A percentile compares a stretch with the other conserved stretches of the same genome.
Conservation (phyloP, 495 filamentous ascomycete genomes). For the Astrocystis sublimbata region DNA sequence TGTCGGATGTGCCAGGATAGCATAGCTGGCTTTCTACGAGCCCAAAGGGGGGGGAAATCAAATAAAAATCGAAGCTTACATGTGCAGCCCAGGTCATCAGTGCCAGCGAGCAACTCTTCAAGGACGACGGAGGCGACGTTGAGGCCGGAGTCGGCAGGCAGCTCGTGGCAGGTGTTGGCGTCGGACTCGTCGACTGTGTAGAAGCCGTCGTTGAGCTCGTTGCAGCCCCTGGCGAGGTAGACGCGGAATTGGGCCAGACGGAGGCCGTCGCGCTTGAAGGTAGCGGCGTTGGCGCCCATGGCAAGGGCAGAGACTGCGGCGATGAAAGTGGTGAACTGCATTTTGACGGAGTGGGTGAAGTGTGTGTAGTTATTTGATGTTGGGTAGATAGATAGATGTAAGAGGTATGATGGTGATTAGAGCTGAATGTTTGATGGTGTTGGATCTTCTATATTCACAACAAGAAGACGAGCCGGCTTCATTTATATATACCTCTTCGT, state of each 20-base stretch:
- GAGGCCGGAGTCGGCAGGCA: conserved; percentile 1
- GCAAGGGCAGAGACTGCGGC: conserved; percentile 22
- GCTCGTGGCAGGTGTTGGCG: conserved; percentile 22
- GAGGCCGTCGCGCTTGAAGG: conserved; percentile 22
- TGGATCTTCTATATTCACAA: not conserved
- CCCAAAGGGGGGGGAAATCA: not conserved
- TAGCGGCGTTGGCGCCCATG: conserved; percentile 23
- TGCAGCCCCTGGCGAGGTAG: conserved; percentile 27
- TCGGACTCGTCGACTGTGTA: conserved; percentile 30
- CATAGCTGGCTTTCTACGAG: too few relatives aligned
- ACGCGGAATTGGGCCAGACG: conserved; percentile 33
- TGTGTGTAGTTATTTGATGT: not conserved
- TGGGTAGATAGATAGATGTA: not conserved
- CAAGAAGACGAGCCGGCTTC: not conserved
- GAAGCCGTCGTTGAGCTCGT: conserved; percentile 30
- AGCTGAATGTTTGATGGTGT: not conserved
- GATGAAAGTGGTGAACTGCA: conserved; percentile 33
- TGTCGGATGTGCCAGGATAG: too few relatives aligned
- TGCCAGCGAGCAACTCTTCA: conserved; percentile 13
- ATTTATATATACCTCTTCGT: not conserved
- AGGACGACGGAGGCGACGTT: conserved; percentile 22
- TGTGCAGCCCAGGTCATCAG: conserved; percentile 24
- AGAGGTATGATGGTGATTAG: not conserved
- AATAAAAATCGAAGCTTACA: conserved; percentile 21
- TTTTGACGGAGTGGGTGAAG: conserved; percentile 16